phyloP scores from a whole-genome alignment of 768 basidiomycete genomes.

The Suillus decipiens region DNA sequence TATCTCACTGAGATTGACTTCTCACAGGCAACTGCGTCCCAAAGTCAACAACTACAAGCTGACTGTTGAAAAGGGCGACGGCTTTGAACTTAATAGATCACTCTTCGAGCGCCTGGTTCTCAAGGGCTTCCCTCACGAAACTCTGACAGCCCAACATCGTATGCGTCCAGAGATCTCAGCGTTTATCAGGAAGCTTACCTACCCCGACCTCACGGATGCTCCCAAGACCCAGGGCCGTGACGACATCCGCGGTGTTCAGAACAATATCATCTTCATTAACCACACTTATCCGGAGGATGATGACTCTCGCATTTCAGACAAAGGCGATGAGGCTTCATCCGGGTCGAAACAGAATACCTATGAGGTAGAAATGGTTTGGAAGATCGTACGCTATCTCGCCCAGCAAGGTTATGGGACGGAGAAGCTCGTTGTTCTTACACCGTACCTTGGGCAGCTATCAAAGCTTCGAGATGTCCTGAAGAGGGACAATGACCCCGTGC shows the following conservation, averaged over 20 bases:
- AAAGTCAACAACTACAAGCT: conserved; percentile 68
- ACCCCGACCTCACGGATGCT: conserved; percentile 63
- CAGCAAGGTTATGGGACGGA: conserved; percentile 70
- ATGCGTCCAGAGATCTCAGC: conserved; percentile 76
- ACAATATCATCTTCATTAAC: conserved; percentile 62
- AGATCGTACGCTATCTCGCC: conserved; percentile 62
- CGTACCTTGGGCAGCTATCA: conserved; percentile 66
- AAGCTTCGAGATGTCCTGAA: conserved; percentile 49
- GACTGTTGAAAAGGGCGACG: conserved; percentile 68
- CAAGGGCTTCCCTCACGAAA: conserved; percentile 61
- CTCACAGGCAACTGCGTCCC: conserved; percentile 63
- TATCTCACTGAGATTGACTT: not conserved
- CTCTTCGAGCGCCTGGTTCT: conserved; percentile 70
- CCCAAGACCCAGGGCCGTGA: conserved; percentile 49
- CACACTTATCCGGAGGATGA: conserved; percentile 60
- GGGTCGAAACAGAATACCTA: conserved; percentile 63
- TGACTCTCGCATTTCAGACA: conserved; percentile 40
- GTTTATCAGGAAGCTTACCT: conserved; percentile 61
- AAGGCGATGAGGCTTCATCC: conserved; percentile 44
- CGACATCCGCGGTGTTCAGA: conserved; percentile 52
- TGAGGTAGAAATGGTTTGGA: conserved; percentile 65
- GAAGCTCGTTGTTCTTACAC: conserved; percentile 64
- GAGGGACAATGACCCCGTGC: conserved; percentile 54
- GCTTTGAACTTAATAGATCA: conserved; percentile 66
- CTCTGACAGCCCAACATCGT: conserved; percentile 60